Evolutionary conservation across 2,329 filamentous ascomycete species (phyloP), one percentile per base, ranked within the genome.

Genomic region (Polychaeton citri): DNA sequence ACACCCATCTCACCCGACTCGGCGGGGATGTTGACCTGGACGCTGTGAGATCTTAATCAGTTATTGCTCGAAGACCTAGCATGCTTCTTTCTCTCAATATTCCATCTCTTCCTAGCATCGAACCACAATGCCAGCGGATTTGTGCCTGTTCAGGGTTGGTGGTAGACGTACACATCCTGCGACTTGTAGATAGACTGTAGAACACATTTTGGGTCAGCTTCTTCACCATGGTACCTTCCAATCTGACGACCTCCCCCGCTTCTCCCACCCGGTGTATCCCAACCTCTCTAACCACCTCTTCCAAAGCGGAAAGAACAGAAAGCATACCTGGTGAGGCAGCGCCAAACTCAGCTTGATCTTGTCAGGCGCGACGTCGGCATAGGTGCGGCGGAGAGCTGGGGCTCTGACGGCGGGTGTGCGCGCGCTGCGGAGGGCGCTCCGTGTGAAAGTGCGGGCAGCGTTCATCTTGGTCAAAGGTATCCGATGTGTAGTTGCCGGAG

Each of bases 1-100:
- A 98, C 81, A 81, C 90, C 90, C 90, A 98, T 98, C 56, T 96
- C 90, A 63, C 90, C 90, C 45, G 87, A 92, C 65, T 94, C 90
- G 59, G 90, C 90, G 62, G 90, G 81, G 58, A 98, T 80, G 76
- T 98, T 98, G 72, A 98, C 90, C 72, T 98, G 90, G 59, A 96
- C 79, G 67, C 81, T 86, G 58, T 67, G 20, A 15, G 32, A 26
- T 12, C n/a, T n/a, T n/a, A n/a, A n/a, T n/a, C n/a, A n/a, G 10
- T n/a, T 16, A 38, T 53, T 38, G 50, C 45, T n/a, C n/a, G n/a
- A n/a, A n/a, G n/a, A n/a, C n/a, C n/a, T n/a, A n/a, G n/a, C n/a
- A n/a, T 45, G 18, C 38, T 37, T 19, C 39, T 5, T 39, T 19
- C 30, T 21, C 15, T 38, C 37, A n/a, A 20, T 8, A 12, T 28